Conservation (phyloP, 75 land plant species). For the Pinus taeda region DNA sequence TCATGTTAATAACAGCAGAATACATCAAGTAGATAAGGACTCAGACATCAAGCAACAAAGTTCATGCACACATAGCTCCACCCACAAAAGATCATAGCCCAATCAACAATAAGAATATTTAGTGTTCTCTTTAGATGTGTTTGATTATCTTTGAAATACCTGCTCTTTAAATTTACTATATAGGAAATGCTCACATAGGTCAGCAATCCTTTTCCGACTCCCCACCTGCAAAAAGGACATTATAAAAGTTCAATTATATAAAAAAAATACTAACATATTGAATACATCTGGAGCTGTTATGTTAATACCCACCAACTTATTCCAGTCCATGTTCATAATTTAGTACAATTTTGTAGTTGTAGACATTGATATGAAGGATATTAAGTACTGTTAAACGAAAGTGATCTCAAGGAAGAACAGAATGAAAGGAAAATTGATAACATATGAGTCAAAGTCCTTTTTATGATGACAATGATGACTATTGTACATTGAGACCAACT, state of each 20-base stretch:
- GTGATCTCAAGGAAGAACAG: too few relatives aligned
- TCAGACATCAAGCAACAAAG: neutral
- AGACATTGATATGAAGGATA: conserved; percentile 1
- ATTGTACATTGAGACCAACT: too few relatives aligned
- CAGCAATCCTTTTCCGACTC: conserved; percentile 25
- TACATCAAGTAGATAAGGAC: neutral
- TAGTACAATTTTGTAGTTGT: neutral
- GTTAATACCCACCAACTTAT: too few relatives aligned
- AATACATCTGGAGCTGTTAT: too few relatives aligned
- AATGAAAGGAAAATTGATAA: too few relatives aligned
- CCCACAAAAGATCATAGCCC: neutral
- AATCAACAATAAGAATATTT: neutral
- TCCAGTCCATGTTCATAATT: too few relatives aligned
- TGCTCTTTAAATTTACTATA: conserved; percentile 67
- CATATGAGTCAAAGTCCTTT: too few relatives aligned
- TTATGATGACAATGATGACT: too few relatives aligned
- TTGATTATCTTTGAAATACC: conserved; percentile 35
- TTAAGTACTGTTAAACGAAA: too few relatives aligned
- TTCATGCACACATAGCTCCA: conserved; percentile 4
- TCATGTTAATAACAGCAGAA: neutral
- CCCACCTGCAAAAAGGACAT: conserved; percentile 32
- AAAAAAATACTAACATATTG: too few relatives aligned
- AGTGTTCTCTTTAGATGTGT: neutral
- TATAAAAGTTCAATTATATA: neutral
- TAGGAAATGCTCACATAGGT: conserved; percentile 70